Evolutionary conservation across 2,329 filamentous ascomycete species (phyloP).

Genomic region (Hypoxylon sp.): DNA sequence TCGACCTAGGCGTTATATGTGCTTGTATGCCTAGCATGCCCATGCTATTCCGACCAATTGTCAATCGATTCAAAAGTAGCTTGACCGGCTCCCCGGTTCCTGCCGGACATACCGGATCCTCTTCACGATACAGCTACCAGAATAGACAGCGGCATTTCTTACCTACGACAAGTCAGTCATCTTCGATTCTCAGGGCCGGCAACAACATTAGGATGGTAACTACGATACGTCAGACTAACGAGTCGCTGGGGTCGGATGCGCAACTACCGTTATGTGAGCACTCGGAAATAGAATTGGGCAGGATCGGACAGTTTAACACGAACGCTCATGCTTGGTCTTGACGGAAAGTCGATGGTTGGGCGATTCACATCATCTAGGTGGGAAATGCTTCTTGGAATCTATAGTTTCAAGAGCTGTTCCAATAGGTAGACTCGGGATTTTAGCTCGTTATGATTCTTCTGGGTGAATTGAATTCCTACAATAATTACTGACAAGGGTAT

Average conservation of each 20-base stretch:
- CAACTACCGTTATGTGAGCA: not conserved
- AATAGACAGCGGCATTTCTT: not conserved
- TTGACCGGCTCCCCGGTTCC: not conserved
- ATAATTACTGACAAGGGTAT: too few relatives aligned
- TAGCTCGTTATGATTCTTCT: too few relatives aligned
- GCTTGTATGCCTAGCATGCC: constrained; percentile 19
- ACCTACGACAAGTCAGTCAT: not conserved
- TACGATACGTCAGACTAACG: constrained; percentile 1
- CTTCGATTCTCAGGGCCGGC: not conserved
- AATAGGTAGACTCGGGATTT: too few relatives aligned
- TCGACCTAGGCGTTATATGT: constrained; percentile 14
- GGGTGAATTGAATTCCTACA: too few relatives aligned
- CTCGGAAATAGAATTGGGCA: not conserved
- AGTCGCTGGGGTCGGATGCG: not conserved
- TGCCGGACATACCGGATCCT: not conserved
- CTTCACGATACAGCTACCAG: not conserved
- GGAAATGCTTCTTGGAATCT: too few relatives aligned
- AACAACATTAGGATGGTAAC: constrained; percentile 4
- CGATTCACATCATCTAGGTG: too few relatives aligned
- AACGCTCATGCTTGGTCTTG: constrained; percentile 1
- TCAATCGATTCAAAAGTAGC: constrained; percentile 1
- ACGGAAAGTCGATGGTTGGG: not conserved
- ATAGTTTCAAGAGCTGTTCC: too few relatives aligned
- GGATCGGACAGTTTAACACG: not conserved
- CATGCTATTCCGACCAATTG: not conserved